Conservation (phyloP, 164 flowering plant genomes). For the Houttuynia cordata region DNA sequence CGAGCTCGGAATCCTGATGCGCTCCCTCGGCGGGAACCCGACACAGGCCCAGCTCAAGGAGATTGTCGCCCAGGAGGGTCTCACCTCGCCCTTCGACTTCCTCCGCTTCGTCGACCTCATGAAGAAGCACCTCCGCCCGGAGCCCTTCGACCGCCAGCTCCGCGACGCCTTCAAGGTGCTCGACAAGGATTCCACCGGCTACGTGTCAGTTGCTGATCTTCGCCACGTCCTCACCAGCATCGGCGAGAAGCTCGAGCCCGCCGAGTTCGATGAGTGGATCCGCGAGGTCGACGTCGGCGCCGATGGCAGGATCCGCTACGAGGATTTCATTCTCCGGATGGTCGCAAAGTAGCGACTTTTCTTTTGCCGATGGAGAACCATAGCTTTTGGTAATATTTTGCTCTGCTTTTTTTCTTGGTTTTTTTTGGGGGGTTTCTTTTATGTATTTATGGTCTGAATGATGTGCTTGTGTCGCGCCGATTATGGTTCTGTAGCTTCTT, state of each 20-base stretch:
- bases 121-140: constrained; percentile 68
- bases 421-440: not conserved
- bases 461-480: not conserved
- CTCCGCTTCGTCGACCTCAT: constrained; percentile 68
- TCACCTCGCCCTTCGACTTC: constrained; percentile 78
- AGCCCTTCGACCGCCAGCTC: constrained; percentile 88
- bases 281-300: constrained; percentile 85
- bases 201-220: constrained; percentile 68
- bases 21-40: constrained; percentile 91
- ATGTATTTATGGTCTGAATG: not conserved
- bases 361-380: not conserved
- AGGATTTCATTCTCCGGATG: constrained; percentile 80
- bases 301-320: constrained; percentile 83
- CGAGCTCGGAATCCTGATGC: constrained; percentile 89
- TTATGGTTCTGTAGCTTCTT: not conserved
- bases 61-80: constrained; percentile 58
- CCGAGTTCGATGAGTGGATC: constrained; percentile 98
- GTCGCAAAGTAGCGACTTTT: no score
- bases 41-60: constrained; percentile 85
- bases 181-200: constrained; percentile 82
- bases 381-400: not conserved
- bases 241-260: constrained; percentile 88
- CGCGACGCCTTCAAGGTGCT: constrained; percentile 90
- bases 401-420: not conserved
- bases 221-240: constrained; percentile 85